Conservation (phyloP, 2,329 filamentous ascomycete species). For the Escovopsis sp. region DNA sequence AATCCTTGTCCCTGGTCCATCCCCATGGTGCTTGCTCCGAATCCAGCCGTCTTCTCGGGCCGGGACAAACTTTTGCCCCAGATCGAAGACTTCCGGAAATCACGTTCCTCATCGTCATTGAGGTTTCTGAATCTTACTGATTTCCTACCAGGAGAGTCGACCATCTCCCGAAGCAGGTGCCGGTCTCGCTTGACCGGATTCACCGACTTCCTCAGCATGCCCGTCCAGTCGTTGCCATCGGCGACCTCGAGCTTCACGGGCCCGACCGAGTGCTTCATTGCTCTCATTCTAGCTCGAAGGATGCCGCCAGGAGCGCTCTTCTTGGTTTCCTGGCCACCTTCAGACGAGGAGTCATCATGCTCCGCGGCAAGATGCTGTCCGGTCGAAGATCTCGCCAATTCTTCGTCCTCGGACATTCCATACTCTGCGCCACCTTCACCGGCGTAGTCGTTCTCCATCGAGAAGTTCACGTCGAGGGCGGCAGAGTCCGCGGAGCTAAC, state of each 20-base stretch:
- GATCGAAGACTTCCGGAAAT: constrained; percentile 26
- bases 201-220: constrained; percentile 85
- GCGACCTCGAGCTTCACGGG: constrained; percentile 46
- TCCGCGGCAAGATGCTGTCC: constrained; percentile 63
- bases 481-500: constrained; percentile 74
- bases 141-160: constrained; percentile 35
- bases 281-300: constrained; percentile 48
- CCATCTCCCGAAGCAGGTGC: constrained; percentile 46
- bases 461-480: constrained; percentile 44
- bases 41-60: constrained; percentile 14
- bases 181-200: constrained; percentile 89
- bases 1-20: constrained; percentile 49
- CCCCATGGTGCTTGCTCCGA: constrained; percentile 16
- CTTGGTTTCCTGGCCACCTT: constrained; percentile 33
- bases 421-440: constrained; percentile 58
- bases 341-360: constrained; percentile 45
- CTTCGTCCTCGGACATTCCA: constrained; percentile 55
- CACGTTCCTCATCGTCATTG: constrained; percentile 30
- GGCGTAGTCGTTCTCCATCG: constrained; percentile 42
- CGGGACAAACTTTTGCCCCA: constrained; percentile 20
- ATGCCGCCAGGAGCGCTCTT: constrained; percentile 41
- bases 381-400: constrained; percentile 66
- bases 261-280: constrained; percentile 43
- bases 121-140: constrained; percentile 13
- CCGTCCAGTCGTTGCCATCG: constrained; percentile 76